These are phyloP conservation scores for Blastomyces percursus DNA, from an alignment of 2,329 filamentous ascomycete species.

Conservation along the genomic window DNA sequence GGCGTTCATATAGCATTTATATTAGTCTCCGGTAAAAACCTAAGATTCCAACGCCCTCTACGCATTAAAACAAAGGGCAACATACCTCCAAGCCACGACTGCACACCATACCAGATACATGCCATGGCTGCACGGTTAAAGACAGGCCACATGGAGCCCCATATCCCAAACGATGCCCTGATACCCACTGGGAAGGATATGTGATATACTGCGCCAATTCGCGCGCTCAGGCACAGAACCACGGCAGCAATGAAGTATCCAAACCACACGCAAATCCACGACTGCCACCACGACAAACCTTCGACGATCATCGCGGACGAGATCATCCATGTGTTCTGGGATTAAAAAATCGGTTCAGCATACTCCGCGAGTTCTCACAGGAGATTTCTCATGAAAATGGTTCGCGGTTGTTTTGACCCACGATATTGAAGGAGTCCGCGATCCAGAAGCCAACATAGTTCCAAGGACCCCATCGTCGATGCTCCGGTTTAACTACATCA, in stretches of 20 bases:
- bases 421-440: slow-evolving; percentile 72
- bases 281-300: slow-evolving; percentile 84
- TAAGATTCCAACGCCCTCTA: neutral
- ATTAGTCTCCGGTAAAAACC: neutral
- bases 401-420: slow-evolving; percentile 21
- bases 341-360: slow-evolving; percentile 1
- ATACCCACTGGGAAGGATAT: slow-evolving; percentile 77
- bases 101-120: slow-evolving; percentile 80
- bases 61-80: neutral
- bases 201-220: slow-evolving; percentile 78
- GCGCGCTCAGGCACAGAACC: slow-evolving; percentile 68
- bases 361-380: neutral
- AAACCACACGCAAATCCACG: slow-evolving; percentile 77
- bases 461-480: slow-evolving; percentile 73
- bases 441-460: slow-evolving; percentile 88
- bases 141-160: slow-evolving; percentile 79
- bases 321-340: slow-evolving; percentile 86
- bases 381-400: neutral
- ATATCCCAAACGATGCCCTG: slow-evolving; percentile 73
- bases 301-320: slow-evolving; percentile 67
- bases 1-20: neutral
- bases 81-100: slow-evolving; percentile 64
- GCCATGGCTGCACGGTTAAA: slow-evolving; percentile 82
- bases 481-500: slow-evolving; percentile 58
- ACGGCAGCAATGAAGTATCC: slow-evolving; percentile 66